Base-by-base conservation (phyloP, 2,329 filamentous ascomycete species). In the Alternaria novae-zelandiae region DNA sequence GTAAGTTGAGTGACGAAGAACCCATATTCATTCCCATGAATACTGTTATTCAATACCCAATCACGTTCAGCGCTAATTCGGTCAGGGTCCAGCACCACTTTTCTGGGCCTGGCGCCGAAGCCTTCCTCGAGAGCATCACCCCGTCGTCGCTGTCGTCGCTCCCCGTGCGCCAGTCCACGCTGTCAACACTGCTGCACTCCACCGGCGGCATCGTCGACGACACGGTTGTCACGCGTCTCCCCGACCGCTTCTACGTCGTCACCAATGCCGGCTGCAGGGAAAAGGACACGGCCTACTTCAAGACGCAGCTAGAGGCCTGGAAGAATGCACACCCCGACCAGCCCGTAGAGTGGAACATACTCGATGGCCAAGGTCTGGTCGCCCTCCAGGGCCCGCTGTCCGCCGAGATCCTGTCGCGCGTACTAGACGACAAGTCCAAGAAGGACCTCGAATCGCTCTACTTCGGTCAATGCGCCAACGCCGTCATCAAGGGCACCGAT, bases 131-230 rank as follows among this genome's bases (percentile, higher is more conserved):
- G 84, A 89, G 85, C 69, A 85, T 99, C 65, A 97, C 94, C 1
- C 96, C 96, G 0, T 90, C 90, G 12, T 88, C 89, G 47, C 84
- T 96, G 54, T 84, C 86, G 51, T 83, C 85, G 32, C 86, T 97
- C 64, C 83, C 83, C 26, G 78, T 83, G 45, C 89, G 93, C 83
- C 86, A 88, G 74, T 94, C 92, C 71, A 94, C 91, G 13, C 86
- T 99, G 43, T 97, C 92, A n/a, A 89, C 90, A 3, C 86, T 99
- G 30, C 85, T 99, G 44, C 91, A 92, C 54, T 70, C 71, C 6
- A 94, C 90, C 0, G 96, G 96, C 45, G 96, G 96, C 54, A 98
- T 99, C 71, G 90, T 97, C 53, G 96, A 99, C 78, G 96, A 99
- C 82, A 94, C 92, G 5, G 90, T 99, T 72, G 90, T 99, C 74